Conservation (phyloP, 2,329 filamentous ascomycete genomes). For the Verticillium alfalfae region DNA sequence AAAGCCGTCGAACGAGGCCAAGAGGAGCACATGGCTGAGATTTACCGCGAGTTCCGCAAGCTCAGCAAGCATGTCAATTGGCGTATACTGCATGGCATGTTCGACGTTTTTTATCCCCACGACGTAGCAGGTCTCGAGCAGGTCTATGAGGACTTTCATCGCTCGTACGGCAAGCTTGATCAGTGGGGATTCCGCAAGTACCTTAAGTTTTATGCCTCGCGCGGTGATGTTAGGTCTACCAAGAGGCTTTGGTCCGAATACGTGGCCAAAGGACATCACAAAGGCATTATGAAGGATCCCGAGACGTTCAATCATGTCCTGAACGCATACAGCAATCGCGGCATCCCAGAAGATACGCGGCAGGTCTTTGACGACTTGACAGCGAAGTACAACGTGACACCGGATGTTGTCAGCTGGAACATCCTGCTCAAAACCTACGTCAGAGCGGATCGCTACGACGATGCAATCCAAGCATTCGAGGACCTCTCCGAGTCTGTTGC, state of each 20-base stretch:
- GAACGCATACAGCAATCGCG: conserved; percentile 64
- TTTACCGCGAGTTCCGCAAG: conserved; percentile 41
- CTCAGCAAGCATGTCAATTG: conserved; percentile 30
- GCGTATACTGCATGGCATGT: conserved; percentile 36
- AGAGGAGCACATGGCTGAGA: conserved; percentile 25
- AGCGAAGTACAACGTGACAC: conserved; percentile 47
- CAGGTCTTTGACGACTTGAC: conserved; percentile 58
- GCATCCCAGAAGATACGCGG: conserved; percentile 55
- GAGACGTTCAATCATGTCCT: conserved; percentile 54
- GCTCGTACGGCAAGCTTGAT: conserved; percentile 30
- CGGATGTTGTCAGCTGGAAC: conserved; percentile 65
- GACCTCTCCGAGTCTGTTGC: conserved; percentile 42
- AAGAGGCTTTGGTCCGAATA: conserved; percentile 40
- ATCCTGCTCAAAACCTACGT: conserved; percentile 67
- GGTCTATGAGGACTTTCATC: conserved; percentile 44
- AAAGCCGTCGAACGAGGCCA: conserved; percentile 19
- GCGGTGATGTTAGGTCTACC: conserved; percentile 41
- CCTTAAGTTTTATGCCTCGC: conserved; percentile 40
- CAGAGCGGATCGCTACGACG: conserved; percentile 60
- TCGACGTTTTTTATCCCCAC: conserved; percentile 32
- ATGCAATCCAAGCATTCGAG: conserved; percentile 59
- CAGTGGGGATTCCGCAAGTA: conserved; percentile 41
- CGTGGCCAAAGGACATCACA: conserved; percentile 21
- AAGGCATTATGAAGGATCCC: conserved; percentile 23
- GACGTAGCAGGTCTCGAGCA: conserved; percentile 36